A percentile compares a stretch with the other conserved stretches of the same genome.
phyloP scores from a whole-genome alignment of 106 monocot genomes.

The Iris macrosiphon region DNA sequence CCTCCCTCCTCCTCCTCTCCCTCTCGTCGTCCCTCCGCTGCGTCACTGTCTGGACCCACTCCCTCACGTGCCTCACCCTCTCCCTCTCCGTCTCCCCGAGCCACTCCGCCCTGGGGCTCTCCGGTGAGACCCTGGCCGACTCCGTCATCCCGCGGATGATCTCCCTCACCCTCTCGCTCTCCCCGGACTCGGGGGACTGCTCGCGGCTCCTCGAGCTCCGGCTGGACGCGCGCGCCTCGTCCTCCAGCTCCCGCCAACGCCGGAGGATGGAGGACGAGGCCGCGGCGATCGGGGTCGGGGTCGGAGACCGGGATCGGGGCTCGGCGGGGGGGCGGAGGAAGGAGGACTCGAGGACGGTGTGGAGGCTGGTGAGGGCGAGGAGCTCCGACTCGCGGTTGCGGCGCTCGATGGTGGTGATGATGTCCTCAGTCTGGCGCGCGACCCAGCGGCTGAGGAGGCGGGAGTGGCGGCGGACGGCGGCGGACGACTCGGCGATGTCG shows the following conservation, averaged over 20 bases:
- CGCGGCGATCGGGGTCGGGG: constrained; percentile 17
- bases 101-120: constrained; percentile 63
- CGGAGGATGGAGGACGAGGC: constrained; percentile 62
- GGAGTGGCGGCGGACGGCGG: constrained; percentile 65
- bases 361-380: constrained; percentile 73
- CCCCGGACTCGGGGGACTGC: constrained; percentile 53
- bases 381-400: constrained; percentile 86
- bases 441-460: constrained; percentile 75
- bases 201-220: constrained; percentile 49
- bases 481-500: constrained; percentile 75
- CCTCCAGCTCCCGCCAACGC: constrained; percentile 72
- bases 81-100: constrained; percentile 88
- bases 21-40: no score
- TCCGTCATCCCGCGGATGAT: constrained; percentile 64
- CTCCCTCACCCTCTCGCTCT: constrained; percentile 76
- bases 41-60: constrained; percentile 75
- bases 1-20: constrained; percentile 15
- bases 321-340: constrained; percentile 70
- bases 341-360: constrained; percentile 72
- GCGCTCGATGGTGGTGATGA: constrained; percentile 78
- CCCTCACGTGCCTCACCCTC: constrained; percentile 82
- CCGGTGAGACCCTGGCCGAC: constrained; percentile 28
- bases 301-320: constrained; percentile 14
- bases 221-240: constrained; percentile 28
- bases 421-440: constrained; percentile 85